These are phyloP conservation scores for Calonectria hawksworthii DNA, from an alignment of 2,329 filamentous ascomycete species.

Conservation along the genomic window DNA sequence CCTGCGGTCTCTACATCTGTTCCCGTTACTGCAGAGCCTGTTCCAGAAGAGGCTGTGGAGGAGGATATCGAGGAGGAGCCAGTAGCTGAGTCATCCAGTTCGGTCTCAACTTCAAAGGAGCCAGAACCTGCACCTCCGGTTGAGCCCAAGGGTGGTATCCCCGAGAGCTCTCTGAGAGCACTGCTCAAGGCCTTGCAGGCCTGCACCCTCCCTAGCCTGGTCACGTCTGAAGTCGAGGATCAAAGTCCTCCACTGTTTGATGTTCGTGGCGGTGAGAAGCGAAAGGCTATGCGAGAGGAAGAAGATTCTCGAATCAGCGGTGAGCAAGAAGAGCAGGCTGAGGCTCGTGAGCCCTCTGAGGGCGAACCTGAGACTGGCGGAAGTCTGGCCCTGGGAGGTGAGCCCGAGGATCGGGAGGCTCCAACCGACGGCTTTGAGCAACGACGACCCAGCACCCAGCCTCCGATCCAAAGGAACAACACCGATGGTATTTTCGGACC, in stretches of 20 bases:
- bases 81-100: constrained; percentile 38
- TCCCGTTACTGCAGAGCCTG: constrained; percentile 66
- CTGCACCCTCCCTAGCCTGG: constrained; percentile 50
- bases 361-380: constrained; percentile 84
- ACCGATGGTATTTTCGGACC: constrained; percentile 69
- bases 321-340: constrained; percentile 64
- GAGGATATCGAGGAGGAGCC: constrained; percentile 47
- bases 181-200: constrained; percentile 55
- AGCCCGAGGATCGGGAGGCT: constrained; percentile 85
- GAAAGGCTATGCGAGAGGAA: constrained; percentile 82
- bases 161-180: constrained; percentile 49
- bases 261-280: constrained; percentile 83
- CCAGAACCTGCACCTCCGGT: constrained; percentile 21
- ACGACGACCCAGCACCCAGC: constrained; percentile 78
- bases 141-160: constrained; percentile 20
- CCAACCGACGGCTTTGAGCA: constrained; percentile 67
- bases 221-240: constrained; percentile 37
- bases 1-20: constrained; percentile 77
- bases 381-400: constrained; percentile 90
- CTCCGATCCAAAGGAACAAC: constrained; percentile 78
- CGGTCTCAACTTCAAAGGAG: constrained; percentile 29
- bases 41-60: constrained; percentile 59
- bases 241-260: constrained; percentile 83
- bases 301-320: constrained; percentile 67
- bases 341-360: constrained; percentile 68